Evolutionary conservation across 768 basidiomycete species (phyloP), one percentile per base, ranked within the genome.

Genomic region (Phlebiopsis flavidoalba): DNA sequence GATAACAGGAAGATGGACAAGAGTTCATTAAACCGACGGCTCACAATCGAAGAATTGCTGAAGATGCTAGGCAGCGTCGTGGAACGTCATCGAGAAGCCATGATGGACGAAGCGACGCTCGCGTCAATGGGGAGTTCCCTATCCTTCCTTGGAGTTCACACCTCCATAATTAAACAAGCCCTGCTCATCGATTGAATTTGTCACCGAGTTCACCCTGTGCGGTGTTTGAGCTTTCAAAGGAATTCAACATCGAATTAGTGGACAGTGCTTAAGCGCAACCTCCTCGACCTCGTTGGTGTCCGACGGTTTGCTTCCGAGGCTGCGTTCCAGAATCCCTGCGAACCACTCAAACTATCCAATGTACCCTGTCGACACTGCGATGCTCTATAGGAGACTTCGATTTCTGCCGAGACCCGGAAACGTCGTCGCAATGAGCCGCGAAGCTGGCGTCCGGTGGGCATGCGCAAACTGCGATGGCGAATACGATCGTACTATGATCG

Each of bases 281-380:
- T 96, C 14, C 82, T 99, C 58, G 95, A 98, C 63, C 76, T 98
- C 51, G 83, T 95, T 43, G 86, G 88, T 11, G 80, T 96, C 40
- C 84, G 88, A 53, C 94, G 97, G 72, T 98, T 96, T 67, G 86
- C 93, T 7, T 76, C 77, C 56, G 91, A 95, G 53, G 95, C 95
- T 3, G 72, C 80, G 1, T 99, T 95, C 80, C 84, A 85, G 57
- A 97, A 97, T 70, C 95, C 95, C 0, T 98, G 95, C 75, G 88
- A 93, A 70, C 85, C 91, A 8, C 80, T 96, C 58, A 89, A 89
- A 66, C 73, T 98, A 26, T 78, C 86, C 48, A 91, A 91, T 70
- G 89, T 98, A 40, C 91, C 95, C 33, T 98, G 96, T 71, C 85
- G 83, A 46, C 83, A 87, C 67, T 98, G 92, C 74, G 95, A 94